Conservation (phyloP, 495 filamentous ascomycete species). For the Lophiostoma macrostomum region DNA sequence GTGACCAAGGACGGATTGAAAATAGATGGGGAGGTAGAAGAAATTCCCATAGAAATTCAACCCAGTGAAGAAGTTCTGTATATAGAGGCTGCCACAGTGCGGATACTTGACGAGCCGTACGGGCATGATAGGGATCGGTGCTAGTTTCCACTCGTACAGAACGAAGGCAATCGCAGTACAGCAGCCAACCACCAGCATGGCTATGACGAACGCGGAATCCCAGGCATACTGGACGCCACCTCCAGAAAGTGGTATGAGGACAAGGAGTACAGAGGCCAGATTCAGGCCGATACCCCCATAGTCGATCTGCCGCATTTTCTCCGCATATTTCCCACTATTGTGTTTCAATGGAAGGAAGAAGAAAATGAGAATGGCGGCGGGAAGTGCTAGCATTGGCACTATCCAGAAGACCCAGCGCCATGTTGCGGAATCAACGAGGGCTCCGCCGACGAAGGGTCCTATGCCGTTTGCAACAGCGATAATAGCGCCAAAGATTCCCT, state of each 20-base stretch:
- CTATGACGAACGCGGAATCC: slow-evolving; percentile 60
- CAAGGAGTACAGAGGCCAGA: slow-evolving; percentile 53
- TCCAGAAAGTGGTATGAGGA: slow-evolving; percentile 62
- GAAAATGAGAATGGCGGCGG: slow-evolving; percentile 35
- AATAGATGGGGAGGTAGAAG: slow-evolving; percentile 51
- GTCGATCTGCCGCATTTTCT: slow-evolving; percentile 55
- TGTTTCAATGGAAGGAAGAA: slow-evolving; percentile 43
- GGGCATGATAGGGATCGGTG: slow-evolving; percentile 59
- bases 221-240: slow-evolving; percentile 60
- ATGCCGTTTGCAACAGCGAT: slow-evolving; percentile 36
- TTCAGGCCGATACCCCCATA: slow-evolving; percentile 52
- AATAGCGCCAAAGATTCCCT: slow-evolving; percentile 35
- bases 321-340: slow-evolving; percentile 33
- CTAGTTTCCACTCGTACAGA: slow-evolving; percentile 57
- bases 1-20: slow-evolving; percentile 43
- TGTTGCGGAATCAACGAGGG: slow-evolving; percentile 32
- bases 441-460: slow-evolving; percentile 36
- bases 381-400: slow-evolving; percentile 29
- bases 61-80: slow-evolving; percentile 61
- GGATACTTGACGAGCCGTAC: slow-evolving; percentile 56
- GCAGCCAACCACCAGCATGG: slow-evolving; percentile 56
- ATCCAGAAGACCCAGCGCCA: slow-evolving; percentile 38
- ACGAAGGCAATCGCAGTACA: slow-evolving; percentile 49
- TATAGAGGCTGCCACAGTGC: slow-evolving; percentile 51
- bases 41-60: slow-evolving; percentile 56